Conservation (phyloP, 306 rosid genomes). For the Pyrus communis region DNA sequence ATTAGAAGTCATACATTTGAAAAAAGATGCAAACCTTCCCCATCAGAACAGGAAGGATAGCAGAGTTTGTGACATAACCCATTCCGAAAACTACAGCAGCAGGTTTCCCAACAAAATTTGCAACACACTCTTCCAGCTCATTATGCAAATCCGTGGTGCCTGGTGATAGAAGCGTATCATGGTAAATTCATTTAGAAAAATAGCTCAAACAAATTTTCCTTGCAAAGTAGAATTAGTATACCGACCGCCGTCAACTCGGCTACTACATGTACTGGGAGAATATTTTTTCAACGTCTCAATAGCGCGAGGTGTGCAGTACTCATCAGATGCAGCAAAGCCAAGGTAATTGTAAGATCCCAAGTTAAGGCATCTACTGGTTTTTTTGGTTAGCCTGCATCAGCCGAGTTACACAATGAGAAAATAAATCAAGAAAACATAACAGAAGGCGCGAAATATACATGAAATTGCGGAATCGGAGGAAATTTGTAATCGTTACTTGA, state of each 20-base stretch:
- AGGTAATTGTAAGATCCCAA: constrained; percentile 93
- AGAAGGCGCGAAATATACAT: not conserved
- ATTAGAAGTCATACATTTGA: not conserved
- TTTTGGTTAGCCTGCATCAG: constrained; percentile 57
- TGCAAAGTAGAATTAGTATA: not conserved
- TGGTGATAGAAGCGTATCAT: constrained; percentile 14
- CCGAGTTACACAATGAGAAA: not conserved
- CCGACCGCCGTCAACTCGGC: constrained; percentile 80
- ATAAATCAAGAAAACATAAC: not conserved
- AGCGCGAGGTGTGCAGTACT: constrained; percentile 84
- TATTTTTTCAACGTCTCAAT: constrained; percentile 55
- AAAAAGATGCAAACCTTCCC: constrained; percentile 46
- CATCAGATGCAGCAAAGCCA: constrained; percentile 92
- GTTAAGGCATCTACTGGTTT: constrained; percentile 64
- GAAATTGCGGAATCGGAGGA: not conserved
- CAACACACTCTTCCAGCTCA: constrained; percentile 68
- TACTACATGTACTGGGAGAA: constrained; percentile 86
- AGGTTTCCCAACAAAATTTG: constrained; percentile 60
- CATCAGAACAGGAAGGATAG: constrained; percentile 73
- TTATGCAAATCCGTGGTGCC: constrained; percentile 65
- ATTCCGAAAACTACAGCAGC: constrained; percentile 82
- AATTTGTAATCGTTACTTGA: constrained; percentile 30
- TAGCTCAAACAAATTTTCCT: not conserved
- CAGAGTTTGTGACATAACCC: constrained; percentile 90
- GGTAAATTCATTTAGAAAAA: not conserved